Base-by-base conservation (phyloP, 331 rosid species). In the Phaseolus coccineus region DNA sequence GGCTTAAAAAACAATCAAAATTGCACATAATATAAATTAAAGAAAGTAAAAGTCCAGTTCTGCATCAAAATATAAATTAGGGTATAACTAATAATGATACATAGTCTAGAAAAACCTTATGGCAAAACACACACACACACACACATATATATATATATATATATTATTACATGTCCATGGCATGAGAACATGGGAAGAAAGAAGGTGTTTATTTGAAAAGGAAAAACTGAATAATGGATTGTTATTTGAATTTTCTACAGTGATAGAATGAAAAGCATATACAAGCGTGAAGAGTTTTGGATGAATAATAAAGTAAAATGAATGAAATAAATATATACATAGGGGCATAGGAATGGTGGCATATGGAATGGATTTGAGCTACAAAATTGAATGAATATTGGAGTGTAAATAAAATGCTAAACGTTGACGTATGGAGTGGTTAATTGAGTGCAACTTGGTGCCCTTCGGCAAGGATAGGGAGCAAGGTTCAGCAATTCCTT, bases 401-500 rank as follows among this genome's bases (percentile, higher is more conserved):
- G 47, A 8, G 47, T 19, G 22, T 42, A 42, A 42, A 42, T 37
- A 51, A 46, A 22, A 47, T 10, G 58, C 80, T 78, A 90, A 3
- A 81, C 87, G 33, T 87, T 90, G 75, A 93, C 84, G 13, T 52
- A 91, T 8, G 94, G 83, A 6, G 92, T 6, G 8, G 87, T 69
- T 69, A 85, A 84, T 15, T 88, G 94, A 19, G 89, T 44, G 82
- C 85, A 66, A 30, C 89, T 89, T 1, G 90, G 88, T 64, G 71
- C 88, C 79, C 90, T 70, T 75, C 96, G 85, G 77, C 90, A 88
- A 0, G 88, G 86, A 87, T 44, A 79, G 0, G 89, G 80, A 67
- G 91, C 70, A 82, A 73, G 62, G 77, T 71, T 80, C n/a, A 35
- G 58, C 28, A 72, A 19, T 47, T 87, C 84, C 46, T 86, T 83